Conservation (phyloP, 768 basidiomycete species). For the Pulveroboletus frians region DNA sequence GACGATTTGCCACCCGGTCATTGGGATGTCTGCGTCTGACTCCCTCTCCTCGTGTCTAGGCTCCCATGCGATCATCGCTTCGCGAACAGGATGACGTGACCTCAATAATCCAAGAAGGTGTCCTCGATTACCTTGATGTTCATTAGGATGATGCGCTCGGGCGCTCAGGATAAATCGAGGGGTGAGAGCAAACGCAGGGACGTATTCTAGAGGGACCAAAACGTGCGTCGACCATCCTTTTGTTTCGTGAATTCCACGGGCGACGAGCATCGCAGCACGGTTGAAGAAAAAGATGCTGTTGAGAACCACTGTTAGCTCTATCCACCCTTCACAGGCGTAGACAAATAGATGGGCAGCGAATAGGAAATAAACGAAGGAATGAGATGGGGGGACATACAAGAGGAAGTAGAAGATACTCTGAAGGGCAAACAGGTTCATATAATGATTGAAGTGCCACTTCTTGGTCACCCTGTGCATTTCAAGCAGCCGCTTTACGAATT, state of each 20-base stretch:
- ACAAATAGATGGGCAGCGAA: not conserved
- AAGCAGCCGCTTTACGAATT: not conserved
- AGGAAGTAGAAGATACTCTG: constrained; percentile 11
- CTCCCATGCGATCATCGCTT: not conserved
- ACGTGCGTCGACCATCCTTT: not conserved
- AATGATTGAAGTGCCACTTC: constrained; percentile 5
- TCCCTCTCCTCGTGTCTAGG: not conserved
- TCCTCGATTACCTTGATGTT: not conserved
- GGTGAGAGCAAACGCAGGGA: constrained; percentile 7
- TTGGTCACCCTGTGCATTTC: constrained; percentile 3
- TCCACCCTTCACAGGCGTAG: not conserved
- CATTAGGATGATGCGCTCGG: not conserved
- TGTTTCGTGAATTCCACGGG: constrained; percentile 1
- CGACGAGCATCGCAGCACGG: not conserved
- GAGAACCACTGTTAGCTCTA: not conserved
- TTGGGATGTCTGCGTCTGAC: not conserved
- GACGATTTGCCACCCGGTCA: not conserved
- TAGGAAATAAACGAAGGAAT: not conserved
- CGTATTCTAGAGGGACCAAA: constrained; percentile 2
- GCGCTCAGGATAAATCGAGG: constrained; percentile 11
- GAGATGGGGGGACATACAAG: constrained; percentile 1
- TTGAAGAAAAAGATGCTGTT: constrained; percentile 7
- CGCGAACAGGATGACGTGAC: not conserved
- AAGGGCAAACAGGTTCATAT: constrained; percentile 3
- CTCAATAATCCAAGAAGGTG: not conserved